These are phyloP conservation scores for Aspergillus floridensis DNA, from an alignment of 2,329 filamentous ascomycete species.

Conservation along the genomic window DNA sequence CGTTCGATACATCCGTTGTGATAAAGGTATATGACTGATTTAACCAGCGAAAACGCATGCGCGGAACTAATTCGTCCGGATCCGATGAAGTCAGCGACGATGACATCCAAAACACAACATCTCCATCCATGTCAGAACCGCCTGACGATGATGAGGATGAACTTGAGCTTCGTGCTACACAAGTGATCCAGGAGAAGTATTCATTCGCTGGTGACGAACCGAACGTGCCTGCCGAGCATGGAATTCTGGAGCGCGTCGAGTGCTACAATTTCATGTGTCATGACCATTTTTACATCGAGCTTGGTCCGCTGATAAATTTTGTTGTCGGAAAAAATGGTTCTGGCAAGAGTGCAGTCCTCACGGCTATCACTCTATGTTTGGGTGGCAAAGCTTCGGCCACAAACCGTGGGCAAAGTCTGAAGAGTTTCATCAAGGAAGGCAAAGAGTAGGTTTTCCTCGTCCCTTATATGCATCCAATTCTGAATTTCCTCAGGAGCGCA, in stretches of 20 bases:
- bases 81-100: conserved; percentile 23
- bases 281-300: conserved; percentile 69
- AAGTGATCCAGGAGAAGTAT: conserved; percentile 56
- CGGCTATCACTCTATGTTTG: conserved; percentile 88
- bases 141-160: conserved; percentile 36
- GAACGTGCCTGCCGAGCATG: conserved; percentile 75
- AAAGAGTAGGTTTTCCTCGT: conserved; percentile 57
- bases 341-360: conserved; percentile 93
- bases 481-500: conserved; percentile 43
- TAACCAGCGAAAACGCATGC: conserved; percentile 43
- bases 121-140: conserved; percentile 20
- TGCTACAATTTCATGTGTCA: conserved; percentile 98
- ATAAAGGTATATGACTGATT: not conserved
- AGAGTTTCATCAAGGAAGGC: conserved; percentile 87
- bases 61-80: conserved; percentile 30
- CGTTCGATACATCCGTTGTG: conserved; percentile 5
- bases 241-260: conserved; percentile 82
- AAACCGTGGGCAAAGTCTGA: conserved; percentile 85
- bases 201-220: conserved; percentile 53
- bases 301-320: conserved; percentile 97
- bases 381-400: conserved; percentile 91
- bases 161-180: conserved; percentile 61
- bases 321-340: conserved; percentile 97
- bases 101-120: conserved; percentile 16
- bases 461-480: conserved; percentile 1